Base-by-base conservation (phyloP, 2,329 filamentous ascomycete genomes). In the Exophiala bonariae region DNA sequence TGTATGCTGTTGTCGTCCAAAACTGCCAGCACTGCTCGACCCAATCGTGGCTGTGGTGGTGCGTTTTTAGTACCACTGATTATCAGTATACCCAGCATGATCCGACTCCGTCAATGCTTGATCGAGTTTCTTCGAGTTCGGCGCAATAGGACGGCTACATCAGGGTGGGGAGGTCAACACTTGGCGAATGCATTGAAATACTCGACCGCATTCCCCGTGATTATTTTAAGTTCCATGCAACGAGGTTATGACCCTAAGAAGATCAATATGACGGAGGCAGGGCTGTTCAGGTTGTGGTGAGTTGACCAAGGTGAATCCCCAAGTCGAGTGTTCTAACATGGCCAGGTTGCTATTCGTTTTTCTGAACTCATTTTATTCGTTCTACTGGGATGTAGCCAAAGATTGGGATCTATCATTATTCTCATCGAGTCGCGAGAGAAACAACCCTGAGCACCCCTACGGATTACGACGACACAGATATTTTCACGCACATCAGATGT, bases 341-440 rank as follows among this genome's bases (percentile, higher is more conserved):
- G 10, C 8, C 38, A 93, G 89, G 84, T 73, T 95, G 22, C 69
- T 79, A 28, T 86, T 86, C 34, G 86, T 89, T 22, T 73, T 89
- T 26, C 63, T 93, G 60, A 96, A 99, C 67, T 95, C 89, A 11
- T 75, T 87, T 35, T 99, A 96, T 71, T 90, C 87, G n/a, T 97
- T 97, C 73, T 99, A 93, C 76, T 99, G 93, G 93, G 93, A 99
- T 62, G 83, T 97, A 22, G 79, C 89, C 45, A 93, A 91, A 72
- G 93, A 99, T 74, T 99, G 93, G 93, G 93, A 97, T 63, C 76
- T 99, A 53, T 88, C 86, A 0, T 77, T 97, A 11, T 87, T 97
- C 63, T 81, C 85, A 2, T 66, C 75, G 2, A 65, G 72, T 11
- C 70, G 69, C 30, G 75, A 81, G 52, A 80, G 85, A 54, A 75